Base-by-base conservation (phyloP, 163 green algal genomes). In the Prototheca stagnorum region DNA sequence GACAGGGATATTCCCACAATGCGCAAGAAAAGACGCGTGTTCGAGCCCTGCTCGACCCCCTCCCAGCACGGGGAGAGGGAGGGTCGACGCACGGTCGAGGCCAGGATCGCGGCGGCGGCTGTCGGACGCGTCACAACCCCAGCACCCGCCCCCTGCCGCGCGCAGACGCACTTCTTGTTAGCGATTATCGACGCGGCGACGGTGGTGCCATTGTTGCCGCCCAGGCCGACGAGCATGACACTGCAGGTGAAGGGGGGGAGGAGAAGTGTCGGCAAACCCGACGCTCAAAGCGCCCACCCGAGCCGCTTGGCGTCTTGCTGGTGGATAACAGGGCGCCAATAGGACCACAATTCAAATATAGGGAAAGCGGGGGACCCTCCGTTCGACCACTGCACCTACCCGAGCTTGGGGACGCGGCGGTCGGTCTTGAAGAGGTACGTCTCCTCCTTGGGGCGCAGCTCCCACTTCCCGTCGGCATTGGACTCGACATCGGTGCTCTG, bases 181-280 rank as follows among this genome's bases (percentile, higher is more conserved):
- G 90, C 88, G 5, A 99, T 74, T 33, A 98, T 83, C 35, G 84
- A 85, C 24, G 72, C 90, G 3, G 77, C 89, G 3, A 99, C 62
- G 6, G 89, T 99, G 21, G 82, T 86, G 20, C 90, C 90, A 61
- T 99, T 99, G 73, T 99, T 99, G 39, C 90, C 90, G 37, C 90
- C 90, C 72, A 77, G 87, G 35, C 90, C 90, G 2, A 99, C 91
- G 1, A 98, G 79, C 90, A 99, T 97, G 7, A 98, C 78, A 8
- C 87, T 95, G 82, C 65, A 64, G 27, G 11, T 20, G 46, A 12
- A 37, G 31, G 31, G 11, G 11, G 31, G 31, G 11, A 9, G 31
- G 11, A 37, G 12, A 37, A n/a, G 12, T 37, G 31, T 37, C 31
- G 9, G 19, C 25, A 21, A 39, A 8, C n/a, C 14, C 15, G 24